Evolutionary conservation across 768 basidiomycete genomes (phyloP).

Genomic region (Tephrocybe sp.): DNA sequence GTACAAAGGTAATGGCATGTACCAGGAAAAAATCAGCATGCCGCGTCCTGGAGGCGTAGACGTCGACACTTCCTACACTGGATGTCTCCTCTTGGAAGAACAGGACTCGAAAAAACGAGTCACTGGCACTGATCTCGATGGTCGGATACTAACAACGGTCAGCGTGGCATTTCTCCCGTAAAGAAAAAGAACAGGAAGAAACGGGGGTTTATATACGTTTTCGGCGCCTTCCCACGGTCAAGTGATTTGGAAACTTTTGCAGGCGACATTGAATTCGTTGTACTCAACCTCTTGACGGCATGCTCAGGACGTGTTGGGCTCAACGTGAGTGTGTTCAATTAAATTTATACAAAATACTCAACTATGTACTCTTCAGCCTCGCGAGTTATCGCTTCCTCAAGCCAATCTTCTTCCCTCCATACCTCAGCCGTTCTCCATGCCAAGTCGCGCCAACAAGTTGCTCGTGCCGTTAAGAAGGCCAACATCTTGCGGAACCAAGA

Average conservation of each 20-base stretch:
- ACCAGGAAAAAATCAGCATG: slow-evolving; percentile 61
- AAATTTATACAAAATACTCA: background rate
- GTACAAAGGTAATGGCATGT: slow-evolving; percentile 29
- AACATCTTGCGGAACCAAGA: slow-evolving; percentile 47
- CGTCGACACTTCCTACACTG: slow-evolving; percentile 70
- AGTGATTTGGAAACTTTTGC: slow-evolving; percentile 15
- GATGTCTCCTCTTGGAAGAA: slow-evolving; percentile 47
- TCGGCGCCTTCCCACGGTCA: slow-evolving; percentile 39
- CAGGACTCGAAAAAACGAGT: slow-evolving; percentile 45
- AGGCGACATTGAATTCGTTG: background rate
- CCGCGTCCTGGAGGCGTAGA: slow-evolving; percentile 42
- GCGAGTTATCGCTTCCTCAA: slow-evolving; percentile 37
- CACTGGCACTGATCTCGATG: slow-evolving; percentile 67
- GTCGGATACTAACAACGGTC: slow-evolving; percentile 51
- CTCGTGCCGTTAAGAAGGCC: slow-evolving; percentile 35
- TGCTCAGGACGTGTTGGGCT: slow-evolving; percentile 27
- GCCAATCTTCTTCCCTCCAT: slow-evolving; percentile 37
- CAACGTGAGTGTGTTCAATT: slow-evolving; percentile 21
- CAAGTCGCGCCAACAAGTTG: slow-evolving; percentile 29
- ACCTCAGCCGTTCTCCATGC: slow-evolving; percentile 40
- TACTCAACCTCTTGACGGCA: slow-evolving; percentile 5
- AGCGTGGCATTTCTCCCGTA: slow-evolving; percentile 62
- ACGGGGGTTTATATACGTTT: slow-evolving; percentile 20
- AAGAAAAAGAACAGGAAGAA: slow-evolving; percentile 17
- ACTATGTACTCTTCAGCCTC: slow-evolving; percentile 23